Conservation (phyloP, 2,329 filamentous ascomycete species). For the Diaporthe sp. region DNA sequence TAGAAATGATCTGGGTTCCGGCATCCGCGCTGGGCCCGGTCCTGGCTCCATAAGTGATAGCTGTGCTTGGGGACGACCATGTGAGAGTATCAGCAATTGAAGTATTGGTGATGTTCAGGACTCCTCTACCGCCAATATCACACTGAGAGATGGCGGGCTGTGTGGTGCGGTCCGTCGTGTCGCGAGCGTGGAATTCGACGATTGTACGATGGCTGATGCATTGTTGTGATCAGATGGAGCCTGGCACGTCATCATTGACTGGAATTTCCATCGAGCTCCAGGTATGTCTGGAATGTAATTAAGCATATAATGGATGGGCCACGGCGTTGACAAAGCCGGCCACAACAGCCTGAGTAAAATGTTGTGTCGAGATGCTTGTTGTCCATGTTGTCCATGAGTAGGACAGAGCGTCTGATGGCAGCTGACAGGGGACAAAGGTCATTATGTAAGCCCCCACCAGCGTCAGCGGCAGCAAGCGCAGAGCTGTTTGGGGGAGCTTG, state of each 20-base stretch:
- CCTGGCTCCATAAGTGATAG: background rate
- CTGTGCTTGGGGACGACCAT: background rate
- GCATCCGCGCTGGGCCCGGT: background rate
- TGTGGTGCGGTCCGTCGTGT: too few species aligned
- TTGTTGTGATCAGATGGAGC: background rate
- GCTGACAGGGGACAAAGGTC: background rate
- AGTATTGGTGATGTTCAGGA: background rate
- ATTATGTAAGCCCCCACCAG: conserved; percentile 24
- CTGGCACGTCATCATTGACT: background rate
- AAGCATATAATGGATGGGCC: too few species aligned
- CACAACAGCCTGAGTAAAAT: background rate
- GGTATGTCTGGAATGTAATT: background rate
- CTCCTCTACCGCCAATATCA: background rate
- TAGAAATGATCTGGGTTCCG: background rate
- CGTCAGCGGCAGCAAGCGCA: background rate
- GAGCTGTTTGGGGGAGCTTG: conserved; percentile 7
- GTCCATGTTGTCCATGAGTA: too few species aligned
- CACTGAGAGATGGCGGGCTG: background rate
- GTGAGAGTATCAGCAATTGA: background rate
- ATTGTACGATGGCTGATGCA: background rate
- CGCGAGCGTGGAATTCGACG: background rate
- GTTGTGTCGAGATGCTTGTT: background rate
- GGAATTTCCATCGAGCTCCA: background rate
- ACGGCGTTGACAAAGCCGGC: background rate
- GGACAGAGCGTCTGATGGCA: too few species aligned